Base-by-base conservation (phyloP, 2,329 filamentous ascomycete genomes). In the Onygenales sp. region DNA sequence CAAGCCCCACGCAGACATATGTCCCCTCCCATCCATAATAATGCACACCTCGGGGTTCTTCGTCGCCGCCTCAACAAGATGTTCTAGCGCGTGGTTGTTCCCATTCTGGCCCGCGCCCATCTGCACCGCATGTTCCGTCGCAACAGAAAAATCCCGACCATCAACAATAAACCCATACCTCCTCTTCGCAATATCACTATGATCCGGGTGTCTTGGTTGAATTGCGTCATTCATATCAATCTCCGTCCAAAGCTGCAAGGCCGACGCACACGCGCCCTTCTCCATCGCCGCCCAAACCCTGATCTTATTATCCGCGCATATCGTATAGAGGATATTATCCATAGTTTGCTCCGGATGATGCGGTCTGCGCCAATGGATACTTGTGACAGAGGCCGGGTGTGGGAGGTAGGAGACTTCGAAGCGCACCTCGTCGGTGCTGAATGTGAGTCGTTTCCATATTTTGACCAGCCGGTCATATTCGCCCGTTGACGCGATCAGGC, bases 351-450 rank as follows among this genome's bases (percentile, higher is more conserved):
- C 88, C 11, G 82, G 73, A 64, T 93, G 83, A 57, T 82, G 81
- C 5, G 89, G 88, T 57, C 82, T 82, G 46, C 89, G 84, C 94
- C 94, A 98, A 66, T 92, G 85, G 55, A 95, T 72, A 55, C 82
- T 83, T 2, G 88, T 92, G n/a, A 98, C 83, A 0, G 85, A 72
- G 31, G 81, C 78, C 1, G 89, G 88, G 66, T 98, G 93, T n/a
- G 84, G 78, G 1, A 98, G 81, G 69, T 97, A 97, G 32, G 85
- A 84, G 62, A 95, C 85, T 63, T 97, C 92, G 69, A 97, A 97
- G 54, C 87, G 80, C 41, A 89, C 86, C 60, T 94, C 86, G 54
- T 89, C 85, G 0, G 83, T 80, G 11, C 89, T 89, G 65, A 92
- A 96, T 7, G 86, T 87, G 27, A 95, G 75, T 51, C 92, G 81